Evolutionary conservation across 2,329 filamentous ascomycete genomes (phyloP).

Genomic region (Clarireedia paspali): DNA sequence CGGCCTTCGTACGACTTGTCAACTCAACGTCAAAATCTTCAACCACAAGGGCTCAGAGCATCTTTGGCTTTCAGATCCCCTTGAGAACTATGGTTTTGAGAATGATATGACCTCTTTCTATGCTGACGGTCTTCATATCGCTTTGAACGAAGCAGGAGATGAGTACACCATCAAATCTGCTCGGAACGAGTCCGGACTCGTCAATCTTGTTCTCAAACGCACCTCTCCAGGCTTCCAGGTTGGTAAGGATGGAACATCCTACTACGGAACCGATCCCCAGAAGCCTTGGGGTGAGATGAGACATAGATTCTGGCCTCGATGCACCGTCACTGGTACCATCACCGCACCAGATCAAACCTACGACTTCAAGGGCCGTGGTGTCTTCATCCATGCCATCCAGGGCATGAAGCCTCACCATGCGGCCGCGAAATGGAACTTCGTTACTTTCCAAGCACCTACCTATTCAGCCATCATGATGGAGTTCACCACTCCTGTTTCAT

Average conservation of each 20-base stretch:
- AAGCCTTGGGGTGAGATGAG: constrained; percentile 90
- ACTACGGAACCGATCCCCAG: constrained; percentile 79
- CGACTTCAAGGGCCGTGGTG: constrained; percentile 70
- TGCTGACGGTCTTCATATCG: constrained; percentile 76
- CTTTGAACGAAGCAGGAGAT: constrained; percentile 76
- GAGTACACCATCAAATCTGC: constrained; percentile 85
- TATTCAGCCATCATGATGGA: constrained; percentile 94
- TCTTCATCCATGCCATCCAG: constrained; percentile 82
- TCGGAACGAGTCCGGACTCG: constrained; percentile 69
- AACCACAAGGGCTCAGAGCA: constrained; percentile 57
- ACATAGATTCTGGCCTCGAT: constrained; percentile 92
- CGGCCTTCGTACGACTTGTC: constrained; percentile 80
- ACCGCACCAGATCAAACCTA: constrained; percentile 74
- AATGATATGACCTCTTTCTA: constrained; percentile 77
- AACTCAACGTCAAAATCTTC: constrained; percentile 94
- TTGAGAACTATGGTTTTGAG: constrained; percentile 76
- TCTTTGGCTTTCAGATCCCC: constrained; percentile 76
- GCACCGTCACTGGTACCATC: constrained; percentile 73
- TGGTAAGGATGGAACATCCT: constrained; percentile 74
- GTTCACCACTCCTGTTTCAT: constrained; percentile 87
- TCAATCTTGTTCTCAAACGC: constrained; percentile 77
- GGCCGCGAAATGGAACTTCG: constrained; percentile 87
- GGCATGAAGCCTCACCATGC: constrained; percentile 99
- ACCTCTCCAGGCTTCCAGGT: constrained; percentile 73
- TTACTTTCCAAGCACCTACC: constrained; percentile 79